Percentiles rank a stretch among this genome's conserved stretches.
Evolutionary conservation across 1,139 yeast species (phyloP).

Genomic region (Scheffersomyces parashehatae): DNA sequence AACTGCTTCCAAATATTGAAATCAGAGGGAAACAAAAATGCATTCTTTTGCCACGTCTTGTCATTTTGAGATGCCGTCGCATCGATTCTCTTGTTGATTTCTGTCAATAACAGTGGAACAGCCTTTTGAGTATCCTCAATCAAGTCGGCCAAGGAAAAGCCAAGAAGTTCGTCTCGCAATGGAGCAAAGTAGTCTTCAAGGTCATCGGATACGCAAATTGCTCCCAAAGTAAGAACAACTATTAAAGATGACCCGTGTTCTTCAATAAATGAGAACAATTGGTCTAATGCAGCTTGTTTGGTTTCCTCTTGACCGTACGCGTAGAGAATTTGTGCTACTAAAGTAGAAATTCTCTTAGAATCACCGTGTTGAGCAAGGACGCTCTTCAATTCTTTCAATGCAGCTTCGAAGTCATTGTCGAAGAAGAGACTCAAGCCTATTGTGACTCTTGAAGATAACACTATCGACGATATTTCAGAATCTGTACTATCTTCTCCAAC

Average conservation of each 20-base stretch:
- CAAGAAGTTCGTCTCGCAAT: constrained; percentile 63
- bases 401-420: constrained; percentile 56
- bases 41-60: constrained; percentile 63
- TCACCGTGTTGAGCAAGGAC: constrained; percentile 52
- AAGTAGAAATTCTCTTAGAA: constrained; percentile 61
- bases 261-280: constrained; percentile 62
- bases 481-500: constrained; percentile 29
- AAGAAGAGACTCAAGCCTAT: constrained; percentile 73
- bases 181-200: constrained; percentile 62
- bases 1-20: constrained; percentile 67
- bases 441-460: constrained; percentile 65
- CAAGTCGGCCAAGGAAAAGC: constrained; percentile 49
- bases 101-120: constrained; percentile 61
- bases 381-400: constrained; percentile 65
- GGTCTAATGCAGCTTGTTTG: constrained; percentile 78
- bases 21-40: constrained; percentile 73
- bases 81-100: constrained; percentile 42
- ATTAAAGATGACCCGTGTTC: constrained; percentile 63
- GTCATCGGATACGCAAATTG: constrained; percentile 69
- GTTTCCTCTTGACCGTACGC: constrained; percentile 74
- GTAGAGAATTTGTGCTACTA: constrained; percentile 78
- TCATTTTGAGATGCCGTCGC: constrained; percentile 1
- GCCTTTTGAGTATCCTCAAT: constrained; percentile 51
- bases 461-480: constrained; percentile 12
- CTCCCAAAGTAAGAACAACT: constrained; percentile 75